Percentiles rank a stretch among this genome's conserved stretches.
Evolutionary conservation across 2,329 filamentous ascomycete species (phyloP).

Genomic region (Fusarium haematococcum): DNA sequence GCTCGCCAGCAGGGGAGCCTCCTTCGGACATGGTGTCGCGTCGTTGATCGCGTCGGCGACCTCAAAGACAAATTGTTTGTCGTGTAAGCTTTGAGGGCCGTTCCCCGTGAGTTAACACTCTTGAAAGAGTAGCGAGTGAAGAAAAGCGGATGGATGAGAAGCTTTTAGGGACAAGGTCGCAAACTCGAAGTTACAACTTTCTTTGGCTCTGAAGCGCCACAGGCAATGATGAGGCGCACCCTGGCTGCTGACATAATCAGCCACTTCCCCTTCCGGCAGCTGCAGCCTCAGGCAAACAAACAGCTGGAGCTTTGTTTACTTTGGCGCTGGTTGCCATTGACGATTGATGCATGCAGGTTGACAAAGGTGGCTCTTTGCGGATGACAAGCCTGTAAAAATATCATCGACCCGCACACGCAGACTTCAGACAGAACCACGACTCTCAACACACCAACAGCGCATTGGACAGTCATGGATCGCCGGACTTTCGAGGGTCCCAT

Average conservation of each 20-base stretch:
- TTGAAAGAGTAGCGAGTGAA: neutral
- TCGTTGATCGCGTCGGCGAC: constrained; percentile 21
- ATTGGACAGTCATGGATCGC: constrained; percentile 58
- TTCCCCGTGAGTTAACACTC: neutral
- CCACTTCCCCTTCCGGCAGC: neutral
- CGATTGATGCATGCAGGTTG: constrained; percentile 29
- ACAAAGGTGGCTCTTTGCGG: constrained; percentile 21
- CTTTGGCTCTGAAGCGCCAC: constrained; percentile 38
- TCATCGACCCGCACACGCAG: constrained; percentile 1
- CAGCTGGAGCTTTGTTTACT: constrained; percentile 50
- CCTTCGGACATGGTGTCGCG: constrained; percentile 58
- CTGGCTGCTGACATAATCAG: constrained; percentile 48
- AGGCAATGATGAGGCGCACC: constrained; percentile 26
- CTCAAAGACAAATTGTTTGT: neutral
- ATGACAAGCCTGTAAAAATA: constrained; percentile 10
- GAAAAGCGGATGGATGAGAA: neutral
- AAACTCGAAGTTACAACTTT: constrained; percentile 40
- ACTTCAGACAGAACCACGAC: constrained; percentile 4
- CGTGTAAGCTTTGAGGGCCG: neutral
- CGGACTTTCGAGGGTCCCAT: constrained; percentile 71
- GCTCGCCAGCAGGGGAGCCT: constrained; percentile 56
- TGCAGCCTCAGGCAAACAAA: constrained; percentile 40
- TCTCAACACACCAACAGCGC: constrained; percentile 19
- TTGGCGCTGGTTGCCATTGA: constrained; percentile 45
- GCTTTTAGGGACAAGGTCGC: constrained; percentile 8